phyloP scores from a whole-genome alignment of 2,329 filamentous ascomycete genomes.

The Leptographium procerum region DNA sequence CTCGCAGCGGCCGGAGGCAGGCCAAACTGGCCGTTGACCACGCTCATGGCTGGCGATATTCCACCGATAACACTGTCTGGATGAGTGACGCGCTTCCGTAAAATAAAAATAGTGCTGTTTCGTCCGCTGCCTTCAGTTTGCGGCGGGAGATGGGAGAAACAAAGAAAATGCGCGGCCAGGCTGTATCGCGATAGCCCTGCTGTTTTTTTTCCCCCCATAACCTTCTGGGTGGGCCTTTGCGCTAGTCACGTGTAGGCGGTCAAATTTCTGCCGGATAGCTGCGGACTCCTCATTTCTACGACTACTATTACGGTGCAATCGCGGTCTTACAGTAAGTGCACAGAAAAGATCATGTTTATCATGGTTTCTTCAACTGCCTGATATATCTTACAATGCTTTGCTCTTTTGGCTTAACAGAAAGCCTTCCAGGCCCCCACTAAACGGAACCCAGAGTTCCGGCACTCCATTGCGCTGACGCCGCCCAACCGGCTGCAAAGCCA shows the following conservation, averaged over 20 bases:
- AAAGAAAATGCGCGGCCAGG: neutral
- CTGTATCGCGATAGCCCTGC: neutral
- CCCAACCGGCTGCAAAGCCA: constrained; percentile 7
- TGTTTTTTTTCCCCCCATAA: neutral
- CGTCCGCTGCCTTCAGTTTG: neutral
- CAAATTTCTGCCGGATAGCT: too few species aligned
- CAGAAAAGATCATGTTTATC: too few species aligned
- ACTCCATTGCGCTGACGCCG: neutral
- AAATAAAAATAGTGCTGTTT: neutral
- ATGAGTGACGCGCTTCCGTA: neutral
- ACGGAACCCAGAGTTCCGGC: neutral
- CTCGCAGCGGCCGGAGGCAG: constrained; percentile 27
- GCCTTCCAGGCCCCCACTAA: neutral
- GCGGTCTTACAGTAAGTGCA: too few species aligned
- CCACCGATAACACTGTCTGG: neutral
- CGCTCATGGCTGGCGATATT: constrained; percentile 40
- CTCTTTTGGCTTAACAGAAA: too few species aligned
- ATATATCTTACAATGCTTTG: neutral
- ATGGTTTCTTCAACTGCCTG: neutral
- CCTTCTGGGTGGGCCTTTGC: neutral
- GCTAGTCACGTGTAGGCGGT: neutral
- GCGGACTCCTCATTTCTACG: too few species aligned
- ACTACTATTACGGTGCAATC: too few species aligned
- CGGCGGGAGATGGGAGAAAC: neutral
- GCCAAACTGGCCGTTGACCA: constrained; percentile 34